These are phyloP conservation scores for Dichotomopilus funicola DNA, from an alignment of 2,329 filamentous ascomycete genomes.

Conservation along the genomic window DNA sequence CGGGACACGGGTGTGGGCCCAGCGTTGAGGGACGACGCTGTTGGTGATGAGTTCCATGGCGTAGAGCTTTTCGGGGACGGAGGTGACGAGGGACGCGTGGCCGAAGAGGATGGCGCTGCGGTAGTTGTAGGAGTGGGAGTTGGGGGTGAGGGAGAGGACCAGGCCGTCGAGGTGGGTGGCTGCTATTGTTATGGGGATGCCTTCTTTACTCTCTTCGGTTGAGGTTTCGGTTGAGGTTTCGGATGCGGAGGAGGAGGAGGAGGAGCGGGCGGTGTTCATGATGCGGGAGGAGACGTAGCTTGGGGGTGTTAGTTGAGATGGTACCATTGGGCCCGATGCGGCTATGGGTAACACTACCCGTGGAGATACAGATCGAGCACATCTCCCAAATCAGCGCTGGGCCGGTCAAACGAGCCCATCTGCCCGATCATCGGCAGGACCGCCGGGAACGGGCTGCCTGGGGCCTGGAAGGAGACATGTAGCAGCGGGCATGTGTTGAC, in stretches of 20 bases:
- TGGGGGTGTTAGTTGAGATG: background rate
- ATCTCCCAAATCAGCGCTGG: conserved; percentile 54
- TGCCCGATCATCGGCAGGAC: conserved; percentile 82
- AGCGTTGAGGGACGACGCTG: conserved; percentile 61
- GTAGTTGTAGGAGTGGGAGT: conserved; percentile 78
- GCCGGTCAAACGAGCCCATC: conserved; percentile 64
- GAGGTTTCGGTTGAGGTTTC: background rate
- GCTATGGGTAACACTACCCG: conserved; percentile 38
- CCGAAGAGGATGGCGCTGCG: conserved; percentile 75
- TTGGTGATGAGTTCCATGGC: conserved; percentile 76
- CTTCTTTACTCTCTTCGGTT: conserved; percentile 25
- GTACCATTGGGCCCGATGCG: too few relatives aligned
- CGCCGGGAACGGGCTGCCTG: conserved; percentile 62
- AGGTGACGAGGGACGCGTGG: conserved; percentile 60
- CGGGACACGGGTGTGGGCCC: conserved; percentile 61
- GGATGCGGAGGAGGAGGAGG: conserved; percentile 2
- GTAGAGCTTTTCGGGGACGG: conserved; percentile 64
- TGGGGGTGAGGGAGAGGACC: conserved; percentile 71
- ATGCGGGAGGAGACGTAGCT: conserved; percentile 69
- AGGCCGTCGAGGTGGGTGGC: conserved; percentile 73
- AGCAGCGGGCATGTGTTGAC: conserved; percentile 69
- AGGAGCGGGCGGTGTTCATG: conserved; percentile 54
- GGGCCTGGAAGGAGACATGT: conserved; percentile 69
- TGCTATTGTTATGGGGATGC: conserved; percentile 65
- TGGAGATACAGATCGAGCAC: conserved; percentile 74